These are phyloP conservation scores for Ceratonia siliqua DNA, from an alignment of 306 rosid genomes.

Conservation along the genomic window DNA sequence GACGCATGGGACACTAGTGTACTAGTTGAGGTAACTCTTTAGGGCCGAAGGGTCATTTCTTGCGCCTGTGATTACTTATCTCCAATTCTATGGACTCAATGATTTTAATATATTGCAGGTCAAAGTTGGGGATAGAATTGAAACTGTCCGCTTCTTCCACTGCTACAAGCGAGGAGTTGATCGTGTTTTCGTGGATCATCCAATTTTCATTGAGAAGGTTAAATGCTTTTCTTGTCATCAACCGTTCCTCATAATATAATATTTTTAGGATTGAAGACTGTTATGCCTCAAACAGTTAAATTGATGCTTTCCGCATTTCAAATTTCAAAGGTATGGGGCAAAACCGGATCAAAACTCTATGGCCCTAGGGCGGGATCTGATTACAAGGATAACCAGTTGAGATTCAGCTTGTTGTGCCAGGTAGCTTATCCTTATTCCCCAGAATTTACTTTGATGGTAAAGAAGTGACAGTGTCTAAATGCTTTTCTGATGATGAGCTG, in stretches of 20 bases:
- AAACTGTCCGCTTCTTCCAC: constrained; percentile 71
- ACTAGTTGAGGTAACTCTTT: constrained; percentile 46
- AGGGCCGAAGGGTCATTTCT: neutral
- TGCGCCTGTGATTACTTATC: neutral
- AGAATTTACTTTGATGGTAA: neutral
- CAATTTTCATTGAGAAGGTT: constrained; percentile 72
- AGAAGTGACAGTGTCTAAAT: neutral
- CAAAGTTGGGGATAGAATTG: constrained; percentile 52
- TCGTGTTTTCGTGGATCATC: constrained; percentile 79
- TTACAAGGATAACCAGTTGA: constrained; percentile 65
- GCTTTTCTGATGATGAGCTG: neutral
- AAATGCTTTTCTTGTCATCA: constrained; percentile 5
- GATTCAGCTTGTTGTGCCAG: constrained; percentile 77
- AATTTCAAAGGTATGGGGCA: constrained; percentile 72
- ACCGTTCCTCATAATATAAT: neutral
- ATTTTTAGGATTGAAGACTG: neutral
- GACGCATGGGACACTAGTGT: constrained; percentile 88
- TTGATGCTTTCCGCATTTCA: constrained; percentile 18
- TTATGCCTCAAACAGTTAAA: neutral
- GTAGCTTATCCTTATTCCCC: constrained; percentile 26
- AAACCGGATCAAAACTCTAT: constrained; percentile 67
- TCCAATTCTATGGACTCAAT: constrained; percentile 12
- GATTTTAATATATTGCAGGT: constrained; percentile 40
- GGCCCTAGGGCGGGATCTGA: constrained; percentile 72
- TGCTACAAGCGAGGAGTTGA: constrained; percentile 80